phyloP scores from a whole-genome alignment of 352 stramenopile species.

The Thalassiosira allenii region DNA sequence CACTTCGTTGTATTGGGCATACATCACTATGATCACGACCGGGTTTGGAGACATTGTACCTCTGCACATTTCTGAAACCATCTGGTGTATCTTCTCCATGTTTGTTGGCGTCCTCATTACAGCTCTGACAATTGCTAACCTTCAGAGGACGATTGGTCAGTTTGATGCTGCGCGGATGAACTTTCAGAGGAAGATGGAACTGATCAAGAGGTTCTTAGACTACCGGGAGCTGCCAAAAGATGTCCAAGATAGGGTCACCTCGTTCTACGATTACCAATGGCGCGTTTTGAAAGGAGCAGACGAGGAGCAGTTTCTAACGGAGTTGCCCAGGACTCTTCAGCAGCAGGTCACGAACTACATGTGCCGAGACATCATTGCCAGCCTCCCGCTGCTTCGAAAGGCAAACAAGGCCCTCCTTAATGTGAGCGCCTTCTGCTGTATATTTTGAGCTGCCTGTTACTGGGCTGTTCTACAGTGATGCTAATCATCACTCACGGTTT shows the following conservation, averaged over 20 bases:
- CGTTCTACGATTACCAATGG: constrained; percentile 72
- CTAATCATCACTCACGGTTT: too few relatives aligned
- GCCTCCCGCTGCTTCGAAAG: constrained; percentile 61
- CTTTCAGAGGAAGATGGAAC: constrained; percentile 68
- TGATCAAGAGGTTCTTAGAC: constrained; percentile 68
- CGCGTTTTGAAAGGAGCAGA: constrained; percentile 52
- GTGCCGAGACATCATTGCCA: constrained; percentile 64
- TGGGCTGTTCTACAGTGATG: too few relatives aligned
- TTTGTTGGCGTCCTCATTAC: constrained; percentile 74
- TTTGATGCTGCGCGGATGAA: constrained; percentile 58
- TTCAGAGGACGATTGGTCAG: constrained; percentile 62
- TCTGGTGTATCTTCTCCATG: constrained; percentile 73
- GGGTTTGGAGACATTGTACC: constrained; percentile 78
- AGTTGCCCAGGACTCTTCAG: constrained; percentile 68
- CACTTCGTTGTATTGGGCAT: constrained; percentile 72
- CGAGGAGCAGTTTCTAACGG: constrained; percentile 58
- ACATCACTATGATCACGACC: constrained; percentile 67
- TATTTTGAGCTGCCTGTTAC: too few relatives aligned
- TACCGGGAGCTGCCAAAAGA: constrained; percentile 54
- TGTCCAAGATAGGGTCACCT: constrained; percentile 55
- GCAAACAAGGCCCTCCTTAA: constrained; percentile 72
- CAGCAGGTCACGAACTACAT: constrained; percentile 70
- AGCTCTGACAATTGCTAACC: constrained; percentile 66
- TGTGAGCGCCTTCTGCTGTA: too few relatives aligned
- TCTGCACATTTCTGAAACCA: constrained; percentile 58